A percentile compares a stretch with the other conserved stretches of the same genome.
These are phyloP conservation scores for Royoungia palumana DNA, from an alignment of 768 basidiomycete genomes.

Conservation along the genomic window DNA sequence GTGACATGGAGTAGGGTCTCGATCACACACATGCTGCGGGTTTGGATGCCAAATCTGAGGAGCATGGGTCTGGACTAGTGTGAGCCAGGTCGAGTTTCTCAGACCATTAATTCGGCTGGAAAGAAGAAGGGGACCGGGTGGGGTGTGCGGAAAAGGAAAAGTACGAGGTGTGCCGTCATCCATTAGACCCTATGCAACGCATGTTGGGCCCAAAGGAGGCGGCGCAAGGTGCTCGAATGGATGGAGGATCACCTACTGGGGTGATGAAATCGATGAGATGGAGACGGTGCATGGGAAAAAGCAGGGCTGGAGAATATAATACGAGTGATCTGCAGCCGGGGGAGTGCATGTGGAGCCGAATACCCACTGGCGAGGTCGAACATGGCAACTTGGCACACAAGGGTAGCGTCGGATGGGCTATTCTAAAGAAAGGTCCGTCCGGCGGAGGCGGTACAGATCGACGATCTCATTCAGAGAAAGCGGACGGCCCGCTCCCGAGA, in stretches of 20 bases:
- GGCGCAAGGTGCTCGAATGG: slow-evolving; percentile 7
- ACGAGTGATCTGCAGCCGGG: too few species aligned
- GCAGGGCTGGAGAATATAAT: not conserved
- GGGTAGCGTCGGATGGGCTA: too few species aligned
- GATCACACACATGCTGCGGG: not conserved
- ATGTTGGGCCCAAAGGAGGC: slow-evolving; percentile 10
- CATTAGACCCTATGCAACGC: slow-evolving; percentile 8
- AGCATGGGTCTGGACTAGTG: too few species aligned
- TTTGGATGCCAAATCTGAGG: not conserved
- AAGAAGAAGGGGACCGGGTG: not conserved
- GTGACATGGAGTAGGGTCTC: not conserved
- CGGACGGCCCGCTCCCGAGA: slow-evolving; percentile 14
- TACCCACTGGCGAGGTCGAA: too few species aligned
- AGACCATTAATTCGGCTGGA: too few species aligned
- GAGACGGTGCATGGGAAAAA: not conserved
- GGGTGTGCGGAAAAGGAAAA: slow-evolving; percentile 12
- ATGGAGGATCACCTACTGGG: too few species aligned
- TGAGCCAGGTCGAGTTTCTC: too few species aligned
- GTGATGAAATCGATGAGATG: too few species aligned
- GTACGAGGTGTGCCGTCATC: slow-evolving; percentile 9
- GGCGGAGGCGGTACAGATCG: too few species aligned
- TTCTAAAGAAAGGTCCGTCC: too few species aligned
- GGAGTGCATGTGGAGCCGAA: not conserved
- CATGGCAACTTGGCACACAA: too few species aligned
- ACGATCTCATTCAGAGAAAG: too few species aligned